phyloP scores from a whole-genome alignment of 73 alveolate species.

The Stentor coeruleus region DNA sequence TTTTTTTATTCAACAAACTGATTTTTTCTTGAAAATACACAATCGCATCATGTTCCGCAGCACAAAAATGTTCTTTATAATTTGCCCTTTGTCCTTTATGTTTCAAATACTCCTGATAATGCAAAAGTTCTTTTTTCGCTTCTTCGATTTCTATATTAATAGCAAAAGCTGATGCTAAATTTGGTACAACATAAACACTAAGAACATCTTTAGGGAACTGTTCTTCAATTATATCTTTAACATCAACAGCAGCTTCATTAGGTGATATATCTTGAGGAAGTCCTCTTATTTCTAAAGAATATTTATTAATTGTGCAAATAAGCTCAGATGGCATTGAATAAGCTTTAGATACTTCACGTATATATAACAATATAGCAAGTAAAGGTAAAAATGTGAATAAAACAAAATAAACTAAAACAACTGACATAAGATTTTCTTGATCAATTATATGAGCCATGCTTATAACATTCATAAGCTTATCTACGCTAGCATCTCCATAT shows the following conservation, averaged over 20 bases:
- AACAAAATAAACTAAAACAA: neutral
- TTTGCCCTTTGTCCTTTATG: neutral
- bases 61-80: neutral
- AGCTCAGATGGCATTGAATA: slow-evolving; percentile 9
- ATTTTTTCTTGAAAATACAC: neutral
- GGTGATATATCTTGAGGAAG: neutral
- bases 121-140: neutral
- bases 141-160: neutral
- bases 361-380: neutral
- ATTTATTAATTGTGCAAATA: neutral
- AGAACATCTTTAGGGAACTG: neutral
- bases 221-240: neutral
- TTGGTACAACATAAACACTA: neutral
- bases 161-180: neutral
- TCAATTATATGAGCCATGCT: slow-evolving; percentile 27
- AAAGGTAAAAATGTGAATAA: neutral
- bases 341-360: neutral
- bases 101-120: neutral
- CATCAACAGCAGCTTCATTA: neutral
- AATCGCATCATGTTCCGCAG: slow-evolving; percentile 2
- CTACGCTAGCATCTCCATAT: neutral
- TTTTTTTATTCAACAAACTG: neutral
- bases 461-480: neutral
- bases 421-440: neutral
- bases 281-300: slow-evolving; percentile 7